Percentiles rank a stretch among this genome's conserved stretches.
Conservation (phyloP, 495 filamentous ascomycete genomes). For the Neurospora hispaniola region DNA sequence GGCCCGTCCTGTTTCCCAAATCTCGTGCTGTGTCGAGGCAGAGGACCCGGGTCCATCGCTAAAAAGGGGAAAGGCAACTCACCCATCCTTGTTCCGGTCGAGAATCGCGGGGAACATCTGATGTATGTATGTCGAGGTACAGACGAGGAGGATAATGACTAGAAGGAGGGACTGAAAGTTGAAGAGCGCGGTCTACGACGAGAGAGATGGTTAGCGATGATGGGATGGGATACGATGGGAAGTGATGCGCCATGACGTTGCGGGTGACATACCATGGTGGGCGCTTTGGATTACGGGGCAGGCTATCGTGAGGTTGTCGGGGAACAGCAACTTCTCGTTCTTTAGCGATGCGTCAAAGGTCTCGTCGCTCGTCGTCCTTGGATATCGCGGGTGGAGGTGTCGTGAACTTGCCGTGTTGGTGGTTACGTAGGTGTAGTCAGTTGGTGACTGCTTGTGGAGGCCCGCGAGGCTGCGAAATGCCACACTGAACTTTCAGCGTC, state of each 20-base stretch:
- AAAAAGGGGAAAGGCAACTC: slow-evolving; percentile 14
- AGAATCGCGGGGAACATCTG: slow-evolving; percentile 83
- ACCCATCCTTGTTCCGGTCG: slow-evolving; percentile 88
- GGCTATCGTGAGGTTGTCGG: background rate
- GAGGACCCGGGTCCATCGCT: background rate
- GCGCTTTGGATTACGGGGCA: background rate
- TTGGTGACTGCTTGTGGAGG: background rate
- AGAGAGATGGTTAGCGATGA: background rate
- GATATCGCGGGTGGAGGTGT: background rate
- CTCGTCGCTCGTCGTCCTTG: background rate
- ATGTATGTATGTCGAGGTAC: slow-evolving; percentile 88
- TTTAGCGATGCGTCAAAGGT: background rate
- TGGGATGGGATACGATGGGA: background rate
- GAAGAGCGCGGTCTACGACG: slow-evolving; percentile 77
- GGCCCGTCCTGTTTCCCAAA: background rate
- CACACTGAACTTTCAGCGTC: background rate
- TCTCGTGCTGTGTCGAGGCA: background rate
- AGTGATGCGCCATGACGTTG: background rate
- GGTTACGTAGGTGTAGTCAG: slow-evolving; percentile 1
- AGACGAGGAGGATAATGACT: slow-evolving; percentile 89
- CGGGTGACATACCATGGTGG: background rate
- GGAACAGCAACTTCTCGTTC: background rate
- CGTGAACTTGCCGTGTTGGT: background rate
- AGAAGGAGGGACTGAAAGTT: slow-evolving; percentile 93
- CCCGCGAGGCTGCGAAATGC: background rate